A percentile compares a stretch with the other conserved stretches of the same genome.
phyloP scores from a whole-genome alignment of 2,329 filamentous ascomycete genomes.

The Cladosporium sphaerospermum region DNA sequence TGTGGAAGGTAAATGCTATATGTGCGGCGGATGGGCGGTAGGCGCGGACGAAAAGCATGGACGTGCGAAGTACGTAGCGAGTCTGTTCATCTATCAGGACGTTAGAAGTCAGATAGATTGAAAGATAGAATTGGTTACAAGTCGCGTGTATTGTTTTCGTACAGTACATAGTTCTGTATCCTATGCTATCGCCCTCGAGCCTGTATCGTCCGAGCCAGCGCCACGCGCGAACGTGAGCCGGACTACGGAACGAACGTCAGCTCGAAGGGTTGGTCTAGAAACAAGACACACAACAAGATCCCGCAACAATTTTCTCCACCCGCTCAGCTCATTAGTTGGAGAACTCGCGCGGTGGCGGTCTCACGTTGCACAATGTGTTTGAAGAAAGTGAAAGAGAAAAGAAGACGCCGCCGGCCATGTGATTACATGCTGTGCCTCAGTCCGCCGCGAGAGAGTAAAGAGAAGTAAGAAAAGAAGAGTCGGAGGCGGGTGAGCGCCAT shows the following conservation, averaged over 20 bases:
- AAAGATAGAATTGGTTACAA: too few relatives aligned
- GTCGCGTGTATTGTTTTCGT: not conserved
- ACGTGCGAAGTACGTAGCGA: too few relatives aligned
- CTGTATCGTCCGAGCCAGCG: not conserved
- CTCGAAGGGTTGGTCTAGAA: not conserved
- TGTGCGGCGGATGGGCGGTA: too few relatives aligned
- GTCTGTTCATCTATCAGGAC: too few relatives aligned
- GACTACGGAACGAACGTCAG: not conserved
- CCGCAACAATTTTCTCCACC: slow-evolving; percentile 3
- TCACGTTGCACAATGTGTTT: not conserved
- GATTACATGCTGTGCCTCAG: slow-evolving; percentile 2
- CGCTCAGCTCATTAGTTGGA: slow-evolving; percentile 5
- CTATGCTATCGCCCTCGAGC: slow-evolving; percentile 3
- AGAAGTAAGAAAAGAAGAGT: not conserved
- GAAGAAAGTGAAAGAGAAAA: not conserved
- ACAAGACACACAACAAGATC: not conserved
- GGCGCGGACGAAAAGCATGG: too few relatives aligned
- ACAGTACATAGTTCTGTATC: slow-evolving; percentile 12
- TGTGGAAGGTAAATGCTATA: too few relatives aligned
- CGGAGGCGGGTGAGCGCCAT: not conserved
- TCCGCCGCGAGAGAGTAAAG: not conserved
- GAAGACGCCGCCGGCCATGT: slow-evolving; percentile 3
- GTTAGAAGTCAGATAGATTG: too few relatives aligned
- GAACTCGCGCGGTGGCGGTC: not conserved
- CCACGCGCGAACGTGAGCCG: not conserved